A percentile compares a stretch with the other conserved stretches of the same genome.
Evolutionary conservation across 495 filamentous ascomycete species (phyloP).

Genomic region (Amniculicola lignicola): DNA sequence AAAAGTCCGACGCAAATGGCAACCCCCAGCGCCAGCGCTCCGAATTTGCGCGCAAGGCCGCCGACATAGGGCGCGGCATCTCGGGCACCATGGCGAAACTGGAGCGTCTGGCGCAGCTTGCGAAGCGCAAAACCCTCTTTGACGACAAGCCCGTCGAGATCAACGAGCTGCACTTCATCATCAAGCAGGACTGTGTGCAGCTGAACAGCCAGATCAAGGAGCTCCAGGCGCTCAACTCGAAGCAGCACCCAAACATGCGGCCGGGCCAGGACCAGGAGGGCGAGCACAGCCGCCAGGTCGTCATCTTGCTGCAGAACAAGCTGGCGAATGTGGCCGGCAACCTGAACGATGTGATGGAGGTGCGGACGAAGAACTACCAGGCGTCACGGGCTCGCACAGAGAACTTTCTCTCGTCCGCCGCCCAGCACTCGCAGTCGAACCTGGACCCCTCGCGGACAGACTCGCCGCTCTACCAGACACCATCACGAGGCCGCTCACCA

Average conservation of each 20-base stretch:
- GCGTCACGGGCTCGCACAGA: slow-evolving; percentile 88
- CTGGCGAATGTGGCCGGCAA: slow-evolving; percentile 88
- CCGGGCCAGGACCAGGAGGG: slow-evolving; percentile 73
- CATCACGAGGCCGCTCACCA: slow-evolving; percentile 60
- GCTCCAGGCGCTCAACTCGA: slow-evolving; percentile 67
- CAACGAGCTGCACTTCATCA: slow-evolving; percentile 90
- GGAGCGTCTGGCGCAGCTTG: slow-evolving; percentile 86
- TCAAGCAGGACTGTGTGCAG: slow-evolving; percentile 93
- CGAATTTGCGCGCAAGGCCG: slow-evolving; percentile 87
- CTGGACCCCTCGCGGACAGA: slow-evolving; percentile 51
- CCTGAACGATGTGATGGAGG: slow-evolving; percentile 96
- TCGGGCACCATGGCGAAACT: slow-evolving; percentile 90
- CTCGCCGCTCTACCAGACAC: slow-evolving; percentile 84
- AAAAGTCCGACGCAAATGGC: slow-evolving; percentile 68
- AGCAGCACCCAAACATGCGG: slow-evolving; percentile 64
- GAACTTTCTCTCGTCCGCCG: slow-evolving; percentile 90
- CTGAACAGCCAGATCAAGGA: slow-evolving; percentile 82
- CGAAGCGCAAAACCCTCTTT: slow-evolving; percentile 93
- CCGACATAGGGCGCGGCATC: slow-evolving; percentile 83
- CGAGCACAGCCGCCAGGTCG: slow-evolving; percentile 96
- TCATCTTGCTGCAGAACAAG: slow-evolving; percentile 88
- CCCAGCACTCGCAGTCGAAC: slow-evolving; percentile 62
- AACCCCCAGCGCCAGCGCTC: slow-evolving; percentile 51
- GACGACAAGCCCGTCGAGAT: slow-evolving; percentile 96
- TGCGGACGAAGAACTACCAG: slow-evolving; percentile 97